Evolutionary conservation across 768 basidiomycete species (phyloP), one percentile per base, ranked within the genome.

Genomic region (Trametes elegans): DNA sequence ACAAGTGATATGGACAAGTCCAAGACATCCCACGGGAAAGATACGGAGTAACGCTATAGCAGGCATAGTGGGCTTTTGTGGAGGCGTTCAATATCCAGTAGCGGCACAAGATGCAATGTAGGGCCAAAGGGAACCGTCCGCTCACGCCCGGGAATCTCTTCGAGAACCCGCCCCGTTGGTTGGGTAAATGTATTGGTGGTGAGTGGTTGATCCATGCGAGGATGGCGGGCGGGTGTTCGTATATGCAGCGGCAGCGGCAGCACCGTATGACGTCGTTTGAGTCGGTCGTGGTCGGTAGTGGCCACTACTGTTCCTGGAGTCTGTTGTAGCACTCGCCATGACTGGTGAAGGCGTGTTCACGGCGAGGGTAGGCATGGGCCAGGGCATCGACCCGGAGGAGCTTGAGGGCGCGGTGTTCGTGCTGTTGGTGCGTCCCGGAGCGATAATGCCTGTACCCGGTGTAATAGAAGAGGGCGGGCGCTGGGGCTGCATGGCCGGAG

Each of bases 341-440:
- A 85, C 79, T 2, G 84, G 79, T 5, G 85, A 80, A 0, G 79
- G 65, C 2, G 82, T 81, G 40, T 77, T 76, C 9, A 77, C 82
- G 1, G 87, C 85, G 27, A 87, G 79, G 1, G 83, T 86, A 1
- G 87, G 86, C 84, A 88, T 87, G 6, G 87, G 84, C 79, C 83
- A 89, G 4, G 85, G 84, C 44, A 83, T 62, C 1, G 68, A 57
- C 14, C n/a, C n/a, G n/a, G n/a, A n/a, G n/a, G 61, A 26, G 28
- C 64, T n/a, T 0, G 58, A n/a, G 41, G 61, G 16, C 6, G 54
- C 45, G 43, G 74, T 40, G 10, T 40, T 39, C 70, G 43, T 31
- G 70, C 53, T 23, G 10, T 59, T 39, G 32, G 65, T 26, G 61
- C 53, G 53, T 13, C 49, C 42, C 7, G 60, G 54, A 3, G 59